Evolutionary conservation across 2,329 filamentous ascomycete genomes (phyloP).

Genomic region (Neofusicoccum umdonicola): DNA sequence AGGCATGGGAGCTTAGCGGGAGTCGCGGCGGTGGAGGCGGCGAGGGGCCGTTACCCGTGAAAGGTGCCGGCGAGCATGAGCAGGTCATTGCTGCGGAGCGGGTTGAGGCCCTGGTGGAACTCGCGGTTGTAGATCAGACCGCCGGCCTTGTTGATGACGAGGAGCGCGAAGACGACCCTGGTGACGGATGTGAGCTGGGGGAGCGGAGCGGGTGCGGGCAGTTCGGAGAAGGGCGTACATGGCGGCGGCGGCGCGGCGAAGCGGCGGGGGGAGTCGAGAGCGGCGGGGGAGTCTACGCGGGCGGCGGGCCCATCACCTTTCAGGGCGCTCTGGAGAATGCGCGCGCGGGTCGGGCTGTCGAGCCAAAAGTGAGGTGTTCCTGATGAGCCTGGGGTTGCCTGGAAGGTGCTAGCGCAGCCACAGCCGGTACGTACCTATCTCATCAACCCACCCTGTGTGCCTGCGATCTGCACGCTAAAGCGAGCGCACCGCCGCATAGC

Average conservation of each 20-base stretch:
- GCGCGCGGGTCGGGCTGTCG: background rate
- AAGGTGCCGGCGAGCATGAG: conserved; percentile 96
- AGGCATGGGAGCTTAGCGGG: conserved; percentile 9
- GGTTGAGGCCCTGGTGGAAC: conserved; percentile 82
- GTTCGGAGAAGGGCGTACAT: conserved; percentile 13
- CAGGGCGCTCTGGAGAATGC: background rate
- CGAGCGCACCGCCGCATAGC: background rate
- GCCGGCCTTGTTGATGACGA: conserved; percentile 98
- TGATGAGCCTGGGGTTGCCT: background rate
- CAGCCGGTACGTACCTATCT: background rate
- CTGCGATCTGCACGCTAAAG: background rate
- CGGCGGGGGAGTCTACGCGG: background rate
- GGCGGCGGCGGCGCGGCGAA: background rate
- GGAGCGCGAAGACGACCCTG: conserved; percentile 92
- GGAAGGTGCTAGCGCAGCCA: background rate
- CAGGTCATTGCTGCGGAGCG: conserved; percentile 92
- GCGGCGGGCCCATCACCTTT: conserved; percentile 5
- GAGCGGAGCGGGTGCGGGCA: background rate
- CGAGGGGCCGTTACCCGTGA: conserved; percentile 67
- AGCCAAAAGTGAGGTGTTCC: background rate
- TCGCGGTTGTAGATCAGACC: conserved; percentile 94
- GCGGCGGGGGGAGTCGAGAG: background rate
- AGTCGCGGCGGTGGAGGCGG: background rate
- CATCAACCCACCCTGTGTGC: background rate
- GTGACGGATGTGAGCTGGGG: conserved; percentile 1